These are phyloP conservation scores for Monilinia fructicola DNA, from an alignment of 2,329 filamentous ascomycete genomes.

Conservation along the genomic window DNA sequence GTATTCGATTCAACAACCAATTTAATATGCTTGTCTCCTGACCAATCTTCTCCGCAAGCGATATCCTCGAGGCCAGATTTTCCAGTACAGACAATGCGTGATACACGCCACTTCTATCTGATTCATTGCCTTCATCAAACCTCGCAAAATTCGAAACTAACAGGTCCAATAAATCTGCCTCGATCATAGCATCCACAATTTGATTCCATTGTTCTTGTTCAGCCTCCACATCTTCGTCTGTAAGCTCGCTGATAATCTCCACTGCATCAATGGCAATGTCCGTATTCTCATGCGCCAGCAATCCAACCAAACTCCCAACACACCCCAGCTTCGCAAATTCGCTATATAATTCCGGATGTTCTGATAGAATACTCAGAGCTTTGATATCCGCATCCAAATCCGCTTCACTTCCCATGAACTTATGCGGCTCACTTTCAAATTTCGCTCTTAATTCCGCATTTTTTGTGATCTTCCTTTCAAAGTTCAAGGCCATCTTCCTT, in stretches of 20 bases:
- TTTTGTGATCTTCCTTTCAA: slow-evolving; percentile 87
- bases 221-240: slow-evolving; percentile 86
- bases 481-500: slow-evolving; percentile 73
- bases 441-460: slow-evolving; percentile 88
- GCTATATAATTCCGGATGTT: slow-evolving; percentile 79
- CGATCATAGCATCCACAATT: slow-evolving; percentile 66
- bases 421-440: slow-evolving; percentile 75
- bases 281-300: slow-evolving; percentile 93
- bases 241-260: slow-evolving; percentile 86
- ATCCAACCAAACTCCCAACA: slow-evolving; percentile 69
- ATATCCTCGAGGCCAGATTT: slow-evolving; percentile 72
- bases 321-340: slow-evolving; percentile 78
- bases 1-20: slow-evolving; percentile 77
- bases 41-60: slow-evolving; percentile 70
- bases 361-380: slow-evolving; percentile 77
- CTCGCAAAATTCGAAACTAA: slow-evolving; percentile 76
- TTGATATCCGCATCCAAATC: slow-evolving; percentile 90
- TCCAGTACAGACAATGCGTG: slow-evolving; percentile 81
- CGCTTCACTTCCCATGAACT: slow-evolving; percentile 82
- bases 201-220: slow-evolving; percentile 77
- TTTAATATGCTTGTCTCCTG: slow-evolving; percentile 64
- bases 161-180: slow-evolving; percentile 71
- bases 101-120: slow-evolving; percentile 83
- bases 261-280: slow-evolving; percentile 92
- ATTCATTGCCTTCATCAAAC: slow-evolving; percentile 72